Conservation (phyloP, 441 rosid species). For the Bruguiera hainesii region DNA sequence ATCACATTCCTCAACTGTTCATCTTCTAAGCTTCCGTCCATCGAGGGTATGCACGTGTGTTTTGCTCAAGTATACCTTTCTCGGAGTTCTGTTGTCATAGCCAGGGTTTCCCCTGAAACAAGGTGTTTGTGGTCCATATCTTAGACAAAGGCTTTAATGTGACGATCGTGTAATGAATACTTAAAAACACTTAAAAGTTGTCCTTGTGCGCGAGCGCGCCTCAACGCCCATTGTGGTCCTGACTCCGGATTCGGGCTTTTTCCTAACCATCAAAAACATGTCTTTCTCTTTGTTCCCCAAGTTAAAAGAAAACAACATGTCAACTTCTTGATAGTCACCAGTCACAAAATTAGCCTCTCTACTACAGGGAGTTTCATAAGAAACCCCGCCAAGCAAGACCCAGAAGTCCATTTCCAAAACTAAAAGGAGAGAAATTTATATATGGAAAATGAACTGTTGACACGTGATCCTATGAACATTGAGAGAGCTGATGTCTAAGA, state of each 20-base stretch:
- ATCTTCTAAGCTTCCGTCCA: background rate
- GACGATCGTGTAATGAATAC: background rate
- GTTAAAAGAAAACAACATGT: too few species aligned
- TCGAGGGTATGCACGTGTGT: background rate
- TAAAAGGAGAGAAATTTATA: too few species aligned
- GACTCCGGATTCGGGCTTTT: conserved; percentile 3
- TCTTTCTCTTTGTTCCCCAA: background rate
- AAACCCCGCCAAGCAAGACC: too few species aligned
- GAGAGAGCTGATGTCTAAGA: too few species aligned
- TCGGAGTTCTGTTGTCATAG: background rate
- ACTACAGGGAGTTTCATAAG: too few species aligned
- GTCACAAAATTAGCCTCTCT: too few species aligned
- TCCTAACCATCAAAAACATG: conserved; percentile 1
- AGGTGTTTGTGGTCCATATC: background rate
- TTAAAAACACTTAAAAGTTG: background rate
- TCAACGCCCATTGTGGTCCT: background rate
- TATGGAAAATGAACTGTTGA: too few species aligned
- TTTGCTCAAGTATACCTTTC: background rate
- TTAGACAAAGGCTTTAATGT: background rate
- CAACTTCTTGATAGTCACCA: too few species aligned
- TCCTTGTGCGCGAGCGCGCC: background rate
- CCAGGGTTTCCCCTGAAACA: background rate
- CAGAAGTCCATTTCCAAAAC: too few species aligned
- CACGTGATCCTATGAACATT: too few species aligned
- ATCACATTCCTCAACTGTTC: too few species aligned